Conservation (phyloP, 345 rosid genomes). For the Gynandropsis gynandra region DNA sequence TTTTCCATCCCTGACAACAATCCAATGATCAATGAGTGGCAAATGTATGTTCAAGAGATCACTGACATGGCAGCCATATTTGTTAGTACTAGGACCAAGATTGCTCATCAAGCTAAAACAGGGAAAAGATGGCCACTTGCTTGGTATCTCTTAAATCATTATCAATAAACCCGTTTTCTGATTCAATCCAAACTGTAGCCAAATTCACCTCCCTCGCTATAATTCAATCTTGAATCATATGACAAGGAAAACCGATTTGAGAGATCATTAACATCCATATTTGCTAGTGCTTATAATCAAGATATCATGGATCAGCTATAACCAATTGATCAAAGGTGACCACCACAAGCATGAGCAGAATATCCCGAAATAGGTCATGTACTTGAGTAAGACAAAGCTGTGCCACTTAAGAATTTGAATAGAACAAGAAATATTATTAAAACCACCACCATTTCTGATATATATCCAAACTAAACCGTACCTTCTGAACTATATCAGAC, state of each 20-base stretch:
- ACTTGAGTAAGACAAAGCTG: too few relatives aligned
- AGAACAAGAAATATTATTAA: conserved; percentile 5
- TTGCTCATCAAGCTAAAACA: conserved; percentile 1
- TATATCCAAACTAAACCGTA: conserved; percentile 18
- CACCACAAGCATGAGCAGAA: too few relatives aligned
- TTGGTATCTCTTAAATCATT: conserved; percentile 1
- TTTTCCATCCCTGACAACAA: not conserved
- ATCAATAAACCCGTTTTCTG: too few relatives aligned
- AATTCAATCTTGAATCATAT: too few relatives aligned
- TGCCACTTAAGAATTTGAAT: not conserved
- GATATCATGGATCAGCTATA: too few relatives aligned
- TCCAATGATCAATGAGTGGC: conserved; percentile 8
- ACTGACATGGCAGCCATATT: conserved; percentile 5
- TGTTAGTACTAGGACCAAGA: not conserved
- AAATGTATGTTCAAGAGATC: conserved; percentile 12
- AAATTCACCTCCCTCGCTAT: too few relatives aligned
- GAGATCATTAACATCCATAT: too few relatives aligned
- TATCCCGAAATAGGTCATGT: too few relatives aligned
- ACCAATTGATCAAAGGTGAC: too few relatives aligned
- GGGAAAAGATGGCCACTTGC: conserved; percentile 7
- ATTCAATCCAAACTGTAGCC: too few relatives aligned
- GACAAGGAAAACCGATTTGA: too few relatives aligned
- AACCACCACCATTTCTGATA: conserved; percentile 6
- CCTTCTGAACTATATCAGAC: conserved; percentile 93
- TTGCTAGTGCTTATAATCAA: too few relatives aligned